Evolutionary conservation across 495 filamentous ascomycete genomes (phyloP).

Genomic region (Acidomyces sp.): DNA sequence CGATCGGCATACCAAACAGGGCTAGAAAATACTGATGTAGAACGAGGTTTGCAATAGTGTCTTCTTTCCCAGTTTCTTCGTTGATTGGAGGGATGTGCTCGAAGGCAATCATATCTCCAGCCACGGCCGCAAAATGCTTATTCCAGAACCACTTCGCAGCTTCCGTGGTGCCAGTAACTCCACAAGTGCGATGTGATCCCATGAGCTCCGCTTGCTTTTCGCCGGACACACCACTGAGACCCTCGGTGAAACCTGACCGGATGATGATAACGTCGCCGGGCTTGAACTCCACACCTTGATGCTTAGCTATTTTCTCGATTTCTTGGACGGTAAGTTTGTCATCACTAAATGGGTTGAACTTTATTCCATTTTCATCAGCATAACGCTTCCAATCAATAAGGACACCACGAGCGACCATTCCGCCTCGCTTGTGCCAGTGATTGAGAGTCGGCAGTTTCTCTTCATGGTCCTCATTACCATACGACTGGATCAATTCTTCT

Average conservation of each 20-base stretch:
- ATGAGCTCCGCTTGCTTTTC: conserved; percentile 24
- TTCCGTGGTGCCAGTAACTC: conserved; percentile 22
- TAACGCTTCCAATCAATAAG: conserved; percentile 43
- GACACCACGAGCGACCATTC: conserved; percentile 43
- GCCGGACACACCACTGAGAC: conserved; percentile 22
- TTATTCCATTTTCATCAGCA: conserved; percentile 28
- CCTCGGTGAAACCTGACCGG: conserved; percentile 35
- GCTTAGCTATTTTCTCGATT: conserved; percentile 24
- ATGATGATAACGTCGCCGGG: conserved; percentile 23
- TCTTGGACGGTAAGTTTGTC: conserved; percentile 27
- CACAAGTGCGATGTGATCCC: conserved; percentile 18
- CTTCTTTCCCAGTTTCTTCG: conserved; percentile 17
- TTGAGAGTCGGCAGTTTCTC: conserved; percentile 25
- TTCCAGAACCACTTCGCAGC: conserved; percentile 42
- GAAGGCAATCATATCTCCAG: conserved; percentile 38
- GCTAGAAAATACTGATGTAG: conserved; percentile 34
- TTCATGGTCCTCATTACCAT: conserved; percentile 19
- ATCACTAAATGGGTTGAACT: conserved; percentile 27
- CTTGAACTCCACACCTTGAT: conserved; percentile 33
- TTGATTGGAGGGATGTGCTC: conserved; percentile 30
- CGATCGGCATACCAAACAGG: conserved; percentile 40
- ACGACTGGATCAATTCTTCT: conserved; percentile 18
- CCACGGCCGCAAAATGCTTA: conserved; percentile 40
- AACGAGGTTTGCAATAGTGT: conserved; percentile 14
- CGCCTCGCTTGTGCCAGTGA: conserved; percentile 31